Percentiles rank a stretch among this genome's conserved stretches.
phyloP scores from a whole-genome alignment of 192 early-diverging fungal species.

The Linnemannia elongata region DNA sequence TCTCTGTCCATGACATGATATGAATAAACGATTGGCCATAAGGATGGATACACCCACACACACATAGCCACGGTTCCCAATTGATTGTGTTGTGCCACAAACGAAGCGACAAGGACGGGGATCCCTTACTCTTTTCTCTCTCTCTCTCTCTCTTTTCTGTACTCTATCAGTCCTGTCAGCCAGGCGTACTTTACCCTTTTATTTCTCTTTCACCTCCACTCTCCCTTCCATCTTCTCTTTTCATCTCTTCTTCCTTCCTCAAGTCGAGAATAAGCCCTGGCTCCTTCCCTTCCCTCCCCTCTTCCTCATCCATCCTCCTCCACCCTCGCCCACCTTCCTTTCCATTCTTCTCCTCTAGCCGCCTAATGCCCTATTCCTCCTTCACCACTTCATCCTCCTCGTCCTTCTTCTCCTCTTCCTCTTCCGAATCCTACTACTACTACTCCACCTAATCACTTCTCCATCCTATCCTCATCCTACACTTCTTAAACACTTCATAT shows the following conservation, averaged over 20 bases:
- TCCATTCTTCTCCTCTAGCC: neutral
- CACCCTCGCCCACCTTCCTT: neutral
- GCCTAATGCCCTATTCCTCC: neutral
- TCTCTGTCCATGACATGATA: neutral
- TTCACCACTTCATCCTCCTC: neutral
- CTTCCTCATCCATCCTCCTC: neutral
- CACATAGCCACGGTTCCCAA: no score
- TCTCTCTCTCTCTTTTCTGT: neutral
- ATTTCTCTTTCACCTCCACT: neutral
- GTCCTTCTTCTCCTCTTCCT: neutral
- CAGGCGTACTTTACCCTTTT: no score
- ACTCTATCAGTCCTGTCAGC: no score
- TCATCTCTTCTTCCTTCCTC: neutral
- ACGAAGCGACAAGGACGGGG: no score
- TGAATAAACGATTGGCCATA: neutral
- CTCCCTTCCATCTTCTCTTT: slow-evolving; percentile 13
- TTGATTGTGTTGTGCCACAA: no score
- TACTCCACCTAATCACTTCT: neutral
- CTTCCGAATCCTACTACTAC: neutral
- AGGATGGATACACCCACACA: no score
- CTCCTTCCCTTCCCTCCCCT: neutral
- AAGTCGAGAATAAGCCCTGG: neutral
- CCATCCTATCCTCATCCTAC: neutral
- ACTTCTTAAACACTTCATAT: neutral
- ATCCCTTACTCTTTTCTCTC: no score